phyloP scores from a whole-genome alignment of 2,329 filamentous ascomycete genomes.

The Trichoderma endophyticum region DNA sequence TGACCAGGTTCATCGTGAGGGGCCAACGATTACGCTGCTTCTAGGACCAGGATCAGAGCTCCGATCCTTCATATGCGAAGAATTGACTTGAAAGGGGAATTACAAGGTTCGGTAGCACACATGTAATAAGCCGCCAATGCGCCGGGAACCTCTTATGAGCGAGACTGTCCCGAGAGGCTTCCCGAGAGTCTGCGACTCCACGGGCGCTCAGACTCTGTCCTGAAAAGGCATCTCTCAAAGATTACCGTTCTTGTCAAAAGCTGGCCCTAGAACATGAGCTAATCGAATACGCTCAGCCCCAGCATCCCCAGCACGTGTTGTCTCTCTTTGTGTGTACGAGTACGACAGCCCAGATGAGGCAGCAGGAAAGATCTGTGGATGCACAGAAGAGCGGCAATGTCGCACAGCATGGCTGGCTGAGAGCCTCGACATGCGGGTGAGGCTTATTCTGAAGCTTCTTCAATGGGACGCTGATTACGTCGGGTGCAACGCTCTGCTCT shows the following conservation, averaged over 20 bases:
- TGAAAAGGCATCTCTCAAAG: background rate
- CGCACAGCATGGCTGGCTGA: background rate
- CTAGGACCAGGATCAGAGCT: background rate
- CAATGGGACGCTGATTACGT: background rate
- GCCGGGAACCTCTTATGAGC: background rate
- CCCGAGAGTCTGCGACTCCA: background rate
- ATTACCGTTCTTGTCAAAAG: background rate
- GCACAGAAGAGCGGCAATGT: background rate
- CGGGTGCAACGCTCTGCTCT: background rate
- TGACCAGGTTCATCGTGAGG: background rate
- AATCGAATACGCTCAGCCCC: background rate
- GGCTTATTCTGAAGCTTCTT: conserved; percentile 13
- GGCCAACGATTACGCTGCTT: background rate
- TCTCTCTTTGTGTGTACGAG: background rate
- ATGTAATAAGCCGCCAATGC: background rate
- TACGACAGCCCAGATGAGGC: background rate
- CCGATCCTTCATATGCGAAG: background rate
- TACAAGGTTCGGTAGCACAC: background rate
- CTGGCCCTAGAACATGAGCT: background rate
- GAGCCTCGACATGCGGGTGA: background rate
- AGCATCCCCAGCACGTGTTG: background rate
- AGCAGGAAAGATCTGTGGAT: background rate
- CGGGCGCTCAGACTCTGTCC: background rate
- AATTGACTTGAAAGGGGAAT: background rate
- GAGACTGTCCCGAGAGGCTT: background rate